A percentile compares a stretch with the other conserved stretches of the same genome.
Evolutionary conservation across 2,329 filamentous ascomycete species (phyloP).

Genomic region (Colletotrichum sp.): DNA sequence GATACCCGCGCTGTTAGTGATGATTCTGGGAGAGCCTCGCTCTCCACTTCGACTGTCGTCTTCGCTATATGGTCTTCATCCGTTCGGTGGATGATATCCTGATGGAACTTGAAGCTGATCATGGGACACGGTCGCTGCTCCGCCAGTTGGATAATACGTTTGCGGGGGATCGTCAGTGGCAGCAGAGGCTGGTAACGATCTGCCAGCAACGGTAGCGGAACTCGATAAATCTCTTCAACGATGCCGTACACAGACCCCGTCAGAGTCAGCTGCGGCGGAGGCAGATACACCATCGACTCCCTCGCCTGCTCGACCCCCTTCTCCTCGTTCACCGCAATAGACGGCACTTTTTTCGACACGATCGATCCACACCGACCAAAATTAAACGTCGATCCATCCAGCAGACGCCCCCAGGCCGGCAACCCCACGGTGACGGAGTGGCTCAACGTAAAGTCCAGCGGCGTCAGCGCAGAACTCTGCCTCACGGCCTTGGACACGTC

Average conservation of each 20-base stretch:
- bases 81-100: conserved; percentile 37
- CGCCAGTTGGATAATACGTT: conserved; percentile 40
- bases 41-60: conserved; percentile 38
- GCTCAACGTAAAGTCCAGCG: conserved; percentile 44
- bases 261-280: conserved; percentile 40
- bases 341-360: conserved; percentile 21
- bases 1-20: conserved; percentile 41
- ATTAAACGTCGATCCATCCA: conserved; percentile 19
- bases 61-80: conserved; percentile 8
- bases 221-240: conserved; percentile 31
- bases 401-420: conserved; percentile 32
- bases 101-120: conserved; percentile 41
- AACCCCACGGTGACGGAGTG: conserved; percentile 41
- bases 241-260: conserved; percentile 46
- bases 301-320: not conserved
- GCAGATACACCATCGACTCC: conserved; percentile 15
- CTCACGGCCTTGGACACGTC: conserved; percentile 31
- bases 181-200: conserved; percentile 45
- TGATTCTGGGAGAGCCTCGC: conserved; percentile 42
- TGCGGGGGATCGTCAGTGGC: conserved; percentile 38
- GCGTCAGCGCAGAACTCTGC: conserved; percentile 20
- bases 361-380: not conserved
- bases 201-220: conserved; percentile 35
- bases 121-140: conserved; percentile 42
- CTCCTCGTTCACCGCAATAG: conserved; percentile 1